These are phyloP conservation scores for Eimeria sp. DNA, from an alignment of 169 alveolate genomes.

Conservation along the genomic window DNA sequence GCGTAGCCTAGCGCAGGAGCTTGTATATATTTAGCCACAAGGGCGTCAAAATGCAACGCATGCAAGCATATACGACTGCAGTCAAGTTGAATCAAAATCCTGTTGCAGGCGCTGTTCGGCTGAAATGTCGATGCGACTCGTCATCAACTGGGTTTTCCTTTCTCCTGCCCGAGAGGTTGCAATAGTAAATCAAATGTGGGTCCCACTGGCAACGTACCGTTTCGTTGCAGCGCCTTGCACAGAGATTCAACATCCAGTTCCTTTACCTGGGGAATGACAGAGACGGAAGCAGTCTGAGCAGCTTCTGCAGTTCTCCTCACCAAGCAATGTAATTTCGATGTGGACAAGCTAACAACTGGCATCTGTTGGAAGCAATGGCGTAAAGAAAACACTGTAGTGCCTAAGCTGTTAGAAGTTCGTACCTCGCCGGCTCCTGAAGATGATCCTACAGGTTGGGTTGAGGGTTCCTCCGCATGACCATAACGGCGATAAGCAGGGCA, in stretches of 20 bases:
- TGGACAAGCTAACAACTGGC: background rate
- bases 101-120: background rate
- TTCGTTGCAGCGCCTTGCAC: slow-evolving; percentile 74
- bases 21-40: background rate
- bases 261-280: slow-evolving; percentile 15
- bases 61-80: background rate
- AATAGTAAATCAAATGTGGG: slow-evolving; percentile 42
- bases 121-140: background rate
- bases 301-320: background rate
- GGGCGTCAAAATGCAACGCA: background rate
- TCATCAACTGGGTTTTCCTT: background rate
- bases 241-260: slow-evolving; percentile 75
- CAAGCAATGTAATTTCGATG: background rate
- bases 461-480: background rate
- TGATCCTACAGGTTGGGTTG: background rate
- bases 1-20: background rate
- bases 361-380: background rate
- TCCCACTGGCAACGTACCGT: slow-evolving; percentile 70
- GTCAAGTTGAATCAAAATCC: background rate
- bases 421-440: background rate
- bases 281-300: background rate
- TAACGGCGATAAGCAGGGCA: background rate
- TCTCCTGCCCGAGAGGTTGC: slow-evolving; percentile 52
- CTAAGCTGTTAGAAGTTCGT: background rate
- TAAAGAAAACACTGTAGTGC: background rate